Percentiles rank a stretch among this genome's conserved stretches.
Evolutionary conservation across 2,329 filamentous ascomycete genomes (phyloP).

Genomic region (Furcasterigmium sp.): DNA sequence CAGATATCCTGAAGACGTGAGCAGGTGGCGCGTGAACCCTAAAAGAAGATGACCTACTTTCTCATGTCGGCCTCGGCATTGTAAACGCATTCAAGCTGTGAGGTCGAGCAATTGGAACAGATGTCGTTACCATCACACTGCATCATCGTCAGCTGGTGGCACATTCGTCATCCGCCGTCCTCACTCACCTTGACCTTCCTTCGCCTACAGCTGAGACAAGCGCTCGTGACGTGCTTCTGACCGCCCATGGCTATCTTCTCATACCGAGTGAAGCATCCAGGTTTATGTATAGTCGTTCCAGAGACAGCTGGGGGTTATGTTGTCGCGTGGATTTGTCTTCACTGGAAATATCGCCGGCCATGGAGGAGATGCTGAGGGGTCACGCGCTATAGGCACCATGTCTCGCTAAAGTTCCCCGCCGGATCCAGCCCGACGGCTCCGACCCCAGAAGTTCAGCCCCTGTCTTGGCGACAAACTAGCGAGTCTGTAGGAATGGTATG

Average conservation of each 20-base stretch:
- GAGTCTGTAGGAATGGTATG: no score
- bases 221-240: conserved; percentile 1
- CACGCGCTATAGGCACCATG: no score
- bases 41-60: neutral
- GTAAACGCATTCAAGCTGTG: neutral
- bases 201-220: conserved; percentile 1
- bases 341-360: no score
- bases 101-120: neutral
- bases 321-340: neutral
- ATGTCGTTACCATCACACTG: conserved; percentile 1
- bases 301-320: no score
- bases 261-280: no score
- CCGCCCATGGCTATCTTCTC: conserved; percentile 1
- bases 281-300: no score
- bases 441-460: no score
- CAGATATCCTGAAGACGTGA: neutral
- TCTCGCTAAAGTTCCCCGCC: no score
- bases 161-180: no score
- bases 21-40: neutral
- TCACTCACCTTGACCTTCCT: conserved; percentile 1
- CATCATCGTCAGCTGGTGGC: neutral
- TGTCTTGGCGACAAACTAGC: no score
- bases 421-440: no score
- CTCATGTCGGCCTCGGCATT: conserved; percentile 2
- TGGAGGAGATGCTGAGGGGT: no score